phyloP scores from a whole-genome alignment of 805 yeast species.

The Schwanniomyces pseudopolymorphus region DNA sequence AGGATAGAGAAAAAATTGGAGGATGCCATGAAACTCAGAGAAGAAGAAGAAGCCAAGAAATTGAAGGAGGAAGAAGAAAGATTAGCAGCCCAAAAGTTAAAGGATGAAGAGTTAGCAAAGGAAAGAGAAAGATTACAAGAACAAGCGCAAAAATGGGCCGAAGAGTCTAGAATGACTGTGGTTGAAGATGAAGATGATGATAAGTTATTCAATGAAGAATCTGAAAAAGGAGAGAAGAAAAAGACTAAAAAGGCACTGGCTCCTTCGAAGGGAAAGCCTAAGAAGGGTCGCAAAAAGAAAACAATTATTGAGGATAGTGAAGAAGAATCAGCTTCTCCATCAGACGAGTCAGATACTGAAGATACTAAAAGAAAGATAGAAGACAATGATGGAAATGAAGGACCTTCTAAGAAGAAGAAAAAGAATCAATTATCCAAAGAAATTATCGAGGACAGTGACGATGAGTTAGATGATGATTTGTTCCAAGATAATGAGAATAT shows the following conservation, averaged over 20 bases:
- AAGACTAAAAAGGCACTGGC: conserved; percentile 25
- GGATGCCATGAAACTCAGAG: conserved; percentile 68
- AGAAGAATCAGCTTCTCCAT: conserved; percentile 22
- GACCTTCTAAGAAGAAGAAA: conserved; percentile 24
- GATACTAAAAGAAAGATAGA: conserved; percentile 20
- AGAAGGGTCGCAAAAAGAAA: conserved; percentile 23
- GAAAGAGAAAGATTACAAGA: conserved; percentile 51
- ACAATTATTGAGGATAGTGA: conserved; percentile 34
- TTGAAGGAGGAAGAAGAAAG: conserved; percentile 39
- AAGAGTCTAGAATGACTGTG: conserved; percentile 37
- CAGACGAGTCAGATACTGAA: conserved; percentile 21
- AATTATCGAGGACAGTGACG: conserved; percentile 48
- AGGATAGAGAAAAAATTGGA: conserved; percentile 60
- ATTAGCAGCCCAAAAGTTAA: conserved; percentile 43
- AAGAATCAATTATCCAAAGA: conserved; percentile 29
- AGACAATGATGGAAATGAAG: conserved; percentile 14
- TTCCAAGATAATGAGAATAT: conserved; percentile 25
- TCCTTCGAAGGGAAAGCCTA: conserved; percentile 31
- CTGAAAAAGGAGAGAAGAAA: conserved; percentile 44
- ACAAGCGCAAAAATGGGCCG: conserved; percentile 52
- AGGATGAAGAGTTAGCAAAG: conserved; percentile 43
- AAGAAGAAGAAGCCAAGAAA: conserved; percentile 49
- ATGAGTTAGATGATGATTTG: conserved; percentile 36
- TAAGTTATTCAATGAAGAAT: conserved; percentile 33
- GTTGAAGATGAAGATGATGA: conserved; percentile 39